Conservation (phyloP, 495 filamentous ascomycete species). For the Aspergillus campestris region DNA sequence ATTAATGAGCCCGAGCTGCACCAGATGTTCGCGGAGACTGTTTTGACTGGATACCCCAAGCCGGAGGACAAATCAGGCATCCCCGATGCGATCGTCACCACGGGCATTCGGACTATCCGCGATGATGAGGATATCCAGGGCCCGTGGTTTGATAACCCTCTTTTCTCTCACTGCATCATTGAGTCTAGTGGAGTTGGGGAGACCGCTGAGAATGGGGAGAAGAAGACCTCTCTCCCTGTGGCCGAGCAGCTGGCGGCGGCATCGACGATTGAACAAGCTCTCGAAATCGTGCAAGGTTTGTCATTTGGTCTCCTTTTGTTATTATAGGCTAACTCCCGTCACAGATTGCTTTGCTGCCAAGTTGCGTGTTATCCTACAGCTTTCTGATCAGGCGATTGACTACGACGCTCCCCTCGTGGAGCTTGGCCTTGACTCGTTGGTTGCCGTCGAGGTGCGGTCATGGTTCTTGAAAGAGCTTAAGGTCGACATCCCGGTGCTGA, state of each 20-base stretch:
- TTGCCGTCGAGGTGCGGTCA: slow-evolving; percentile 24
- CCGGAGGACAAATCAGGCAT: neutral
- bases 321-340: no score
- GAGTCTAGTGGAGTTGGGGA: neutral
- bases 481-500: slow-evolving; percentile 41
- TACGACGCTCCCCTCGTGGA: slow-evolving; percentile 14
- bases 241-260: no score
- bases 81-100: neutral
- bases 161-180: neutral
- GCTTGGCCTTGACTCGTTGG: slow-evolving; percentile 28
- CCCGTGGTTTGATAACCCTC: neutral
- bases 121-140: neutral
- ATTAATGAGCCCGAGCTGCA: no score
- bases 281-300: neutral
- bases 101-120: neutral
- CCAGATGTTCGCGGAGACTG: no score
- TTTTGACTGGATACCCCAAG: no score
- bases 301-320: no score
- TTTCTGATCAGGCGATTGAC: neutral
- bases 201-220: no score
- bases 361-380: neutral
- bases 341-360: neutral
- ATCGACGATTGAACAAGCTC: no score
- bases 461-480: slow-evolving; percentile 32
- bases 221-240: no score